phyloP scores from a whole-genome alignment of 257 asterid species.

The Solanum piurae region DNA sequence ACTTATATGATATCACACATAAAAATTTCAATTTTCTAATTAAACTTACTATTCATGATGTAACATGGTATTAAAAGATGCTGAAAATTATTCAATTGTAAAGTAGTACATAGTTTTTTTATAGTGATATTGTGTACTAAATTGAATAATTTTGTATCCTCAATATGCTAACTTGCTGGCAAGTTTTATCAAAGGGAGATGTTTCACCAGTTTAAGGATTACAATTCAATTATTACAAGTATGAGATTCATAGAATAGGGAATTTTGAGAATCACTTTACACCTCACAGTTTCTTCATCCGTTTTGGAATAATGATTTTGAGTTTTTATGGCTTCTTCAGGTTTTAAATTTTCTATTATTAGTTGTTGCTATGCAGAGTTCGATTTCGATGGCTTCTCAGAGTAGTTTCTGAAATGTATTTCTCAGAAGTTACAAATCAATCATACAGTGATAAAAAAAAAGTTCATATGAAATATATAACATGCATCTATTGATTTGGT shows the following conservation, averaged over 20 bases:
- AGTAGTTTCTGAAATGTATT: slow-evolving; percentile 12
- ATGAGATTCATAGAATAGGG: background rate
- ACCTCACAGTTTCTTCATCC: background rate
- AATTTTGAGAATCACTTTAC: background rate
- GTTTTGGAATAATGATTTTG: background rate
- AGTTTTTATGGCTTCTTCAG: background rate
- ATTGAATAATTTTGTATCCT: background rate
- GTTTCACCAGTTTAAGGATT: background rate
- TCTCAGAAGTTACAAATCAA: background rate
- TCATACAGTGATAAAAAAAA: background rate
- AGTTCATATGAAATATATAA: background rate
- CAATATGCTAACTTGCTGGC: background rate
- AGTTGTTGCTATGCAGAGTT: slow-evolving; percentile 45
- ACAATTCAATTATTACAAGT: background rate
- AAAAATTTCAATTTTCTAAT: background rate
- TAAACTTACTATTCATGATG: background rate
- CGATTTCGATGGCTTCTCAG: slow-evolving; percentile 45
- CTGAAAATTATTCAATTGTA: background rate
- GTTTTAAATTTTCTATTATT: slow-evolving; percentile 6
- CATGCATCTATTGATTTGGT: background rate
- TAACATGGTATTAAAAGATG: background rate
- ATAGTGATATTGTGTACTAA: background rate
- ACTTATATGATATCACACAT: background rate
- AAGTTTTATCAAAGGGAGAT: background rate
- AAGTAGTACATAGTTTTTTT: background rate